phyloP scores from a whole-genome alignment of 805 yeast genomes.

The Brettanomyces naardenensis region DNA sequence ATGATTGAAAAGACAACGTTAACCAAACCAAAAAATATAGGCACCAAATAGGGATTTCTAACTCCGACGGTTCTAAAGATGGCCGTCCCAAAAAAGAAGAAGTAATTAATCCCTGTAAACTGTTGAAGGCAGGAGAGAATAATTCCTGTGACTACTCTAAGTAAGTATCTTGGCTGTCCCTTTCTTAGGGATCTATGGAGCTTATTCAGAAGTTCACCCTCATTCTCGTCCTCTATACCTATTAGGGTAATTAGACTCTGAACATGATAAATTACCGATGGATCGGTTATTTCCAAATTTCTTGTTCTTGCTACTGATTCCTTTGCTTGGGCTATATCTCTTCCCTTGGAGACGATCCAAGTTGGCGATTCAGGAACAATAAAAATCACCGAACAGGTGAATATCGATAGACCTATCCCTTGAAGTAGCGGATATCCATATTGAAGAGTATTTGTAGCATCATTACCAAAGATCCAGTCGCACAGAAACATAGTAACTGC shows the following conservation, averaged over 20 bases:
- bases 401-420: conserved; percentile 12
- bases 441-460: conserved; percentile 11
- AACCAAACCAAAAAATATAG: conserved; percentile 47
- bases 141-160: conserved; percentile 24
- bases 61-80: conserved; percentile 47
- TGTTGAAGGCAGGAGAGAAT: conserved; percentile 31
- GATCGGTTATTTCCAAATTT: conserved; percentile 14
- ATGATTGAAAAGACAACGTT: conserved; percentile 45
- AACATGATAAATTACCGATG: conserved; percentile 8
- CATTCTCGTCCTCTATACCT: neutral
- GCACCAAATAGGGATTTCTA: conserved; percentile 44
- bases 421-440: conserved; percentile 17
- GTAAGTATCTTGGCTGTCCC: conserved; percentile 24
- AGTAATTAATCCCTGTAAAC: conserved; percentile 58
- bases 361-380: conserved; percentile 29
- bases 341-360: conserved; percentile 17
- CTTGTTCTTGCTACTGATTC: conserved; percentile 15
- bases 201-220: neutral
- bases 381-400: conserved; percentile 14
- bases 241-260: neutral
- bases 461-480: conserved; percentile 4
- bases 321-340: conserved; percentile 9
- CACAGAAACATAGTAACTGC: conserved; percentile 17
- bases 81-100: conserved; percentile 59
- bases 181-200: conserved; percentile 11